A percentile compares a stretch with the other conserved stretches of the same genome.
Conservation (phyloP, 2,329 filamentous ascomycete genomes). For the Aspergillus sp. region DNA sequence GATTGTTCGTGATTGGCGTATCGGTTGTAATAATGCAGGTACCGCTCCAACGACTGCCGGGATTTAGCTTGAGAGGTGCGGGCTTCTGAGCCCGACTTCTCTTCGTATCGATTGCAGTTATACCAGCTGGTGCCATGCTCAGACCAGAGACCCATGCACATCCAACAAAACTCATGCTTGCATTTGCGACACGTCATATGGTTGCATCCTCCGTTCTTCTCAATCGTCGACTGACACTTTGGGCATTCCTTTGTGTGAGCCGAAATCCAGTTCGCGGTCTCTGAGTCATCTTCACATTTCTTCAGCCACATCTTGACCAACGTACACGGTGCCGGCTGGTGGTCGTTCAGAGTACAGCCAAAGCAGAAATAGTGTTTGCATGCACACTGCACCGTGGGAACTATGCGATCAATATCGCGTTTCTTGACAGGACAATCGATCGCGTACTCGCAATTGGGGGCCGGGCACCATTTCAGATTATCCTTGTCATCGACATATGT, state of each 20-base stretch:
- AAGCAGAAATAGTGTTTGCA: constrained; percentile 93
- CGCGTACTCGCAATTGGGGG: constrained; percentile 93
- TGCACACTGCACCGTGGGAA: constrained; percentile 81
- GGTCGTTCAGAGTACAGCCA: constrained; percentile 82
- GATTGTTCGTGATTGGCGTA: constrained; percentile 99
- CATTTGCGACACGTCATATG: constrained; percentile 98
- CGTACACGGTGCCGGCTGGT: constrained; percentile 87
- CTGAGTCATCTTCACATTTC: constrained; percentile 96
- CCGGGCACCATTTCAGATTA: constrained; percentile 93
- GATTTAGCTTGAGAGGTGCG: constrained; percentile 89
- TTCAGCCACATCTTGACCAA: constrained; percentile 94
- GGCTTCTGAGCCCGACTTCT: constrained; percentile 88
- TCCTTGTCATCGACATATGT: constrained; percentile 98
- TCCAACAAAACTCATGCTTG: constrained; percentile 98
- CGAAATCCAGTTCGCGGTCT: constrained; percentile 99
- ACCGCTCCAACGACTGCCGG: constrained; percentile 86
- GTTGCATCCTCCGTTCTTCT: constrained; percentile 98
- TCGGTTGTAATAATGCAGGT: constrained; percentile 97
- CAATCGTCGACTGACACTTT: constrained; percentile 92
- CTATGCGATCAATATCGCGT: constrained; percentile 76
- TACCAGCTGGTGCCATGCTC: constrained; percentile 99
- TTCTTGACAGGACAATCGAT: constrained; percentile 84
- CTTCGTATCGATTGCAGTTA: constrained; percentile 96
- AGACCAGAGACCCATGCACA: constrained; percentile 99
- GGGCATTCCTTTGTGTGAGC: constrained; percentile 98